Evolutionary conservation across 495 filamentous ascomycete species (phyloP).

Genomic region (Umbilicaria muhlenbergii): DNA sequence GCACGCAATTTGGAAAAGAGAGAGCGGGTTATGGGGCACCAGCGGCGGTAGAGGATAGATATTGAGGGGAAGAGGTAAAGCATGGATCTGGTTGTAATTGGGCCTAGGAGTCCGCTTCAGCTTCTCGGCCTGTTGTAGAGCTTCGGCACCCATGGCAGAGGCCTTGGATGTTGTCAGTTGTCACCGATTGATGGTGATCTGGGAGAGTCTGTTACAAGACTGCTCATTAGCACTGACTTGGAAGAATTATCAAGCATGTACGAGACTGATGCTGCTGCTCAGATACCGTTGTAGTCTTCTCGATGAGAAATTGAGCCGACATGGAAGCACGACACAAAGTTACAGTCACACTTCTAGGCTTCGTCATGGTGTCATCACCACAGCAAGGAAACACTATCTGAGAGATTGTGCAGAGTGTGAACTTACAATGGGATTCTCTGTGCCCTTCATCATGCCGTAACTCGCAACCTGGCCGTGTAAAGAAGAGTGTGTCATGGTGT

Average conservation of each 20-base stretch:
- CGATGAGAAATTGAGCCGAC: conserved; percentile 37
- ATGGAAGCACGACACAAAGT: conserved; percentile 64
- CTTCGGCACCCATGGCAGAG: too few species aligned
- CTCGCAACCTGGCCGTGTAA: too few species aligned
- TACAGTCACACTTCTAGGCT: conserved; percentile 39
- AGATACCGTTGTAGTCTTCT: conserved; percentile 99
- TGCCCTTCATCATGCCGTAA: too few species aligned
- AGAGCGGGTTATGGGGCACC: conserved; percentile 85
- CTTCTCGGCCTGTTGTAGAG: not conserved
- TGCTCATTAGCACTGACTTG: too few species aligned
- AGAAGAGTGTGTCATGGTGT: too few species aligned
- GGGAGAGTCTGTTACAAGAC: too few species aligned
- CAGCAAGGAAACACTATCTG: conserved; percentile 1
- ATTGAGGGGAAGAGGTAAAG: conserved; percentile 60
- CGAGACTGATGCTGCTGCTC: conserved; percentile 34
- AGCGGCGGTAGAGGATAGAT: conserved; percentile 71
- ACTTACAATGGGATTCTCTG: conserved; percentile 2
- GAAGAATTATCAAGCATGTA: too few species aligned
- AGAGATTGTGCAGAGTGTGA: not conserved
- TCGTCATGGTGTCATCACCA: conserved; percentile 31
- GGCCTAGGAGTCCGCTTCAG: conserved; percentile 33
- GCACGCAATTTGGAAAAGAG: conserved; percentile 61
- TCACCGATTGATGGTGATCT: too few species aligned
- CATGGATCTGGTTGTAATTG: conserved; percentile 56
- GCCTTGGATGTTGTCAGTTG: too few species aligned